Base-by-base conservation (phyloP, 2,329 filamentous ascomycete species). In the Paecilomyces niveus region DNA sequence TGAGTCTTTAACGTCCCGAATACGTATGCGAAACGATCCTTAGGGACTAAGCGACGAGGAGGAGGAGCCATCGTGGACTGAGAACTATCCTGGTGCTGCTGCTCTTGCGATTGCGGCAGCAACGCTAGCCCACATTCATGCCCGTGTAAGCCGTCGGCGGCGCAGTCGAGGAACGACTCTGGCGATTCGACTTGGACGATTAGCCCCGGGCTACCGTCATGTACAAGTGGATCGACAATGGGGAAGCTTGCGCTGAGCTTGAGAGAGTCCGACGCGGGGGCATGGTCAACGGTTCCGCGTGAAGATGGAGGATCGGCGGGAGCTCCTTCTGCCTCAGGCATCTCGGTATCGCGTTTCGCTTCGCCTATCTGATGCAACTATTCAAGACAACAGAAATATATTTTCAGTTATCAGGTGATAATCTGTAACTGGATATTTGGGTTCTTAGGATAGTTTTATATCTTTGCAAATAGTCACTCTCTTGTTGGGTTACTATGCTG, bases 1-100 rank as follows among this genome's bases (percentile, higher is more conserved):
- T 89, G 86, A 22, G 86, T 88, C 71, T 89, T 89, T 52, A 89
- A 80, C 32, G 80, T 81, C 22, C 81, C 79, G 72, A 95, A 91
- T 61, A 87, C 81, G 39, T 76, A 72, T 2, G 86, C 78, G 68
- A 95, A 90, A 57, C 83, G 81, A 55, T 90, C 85, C 70, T 90
- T 91, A 24, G 85, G 70, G 31, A 80, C 71, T 51, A 74, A 68
- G 24, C 74, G 74, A 49, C 76, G 74, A 54, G 73, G 68, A 55
- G 70, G 71, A 50, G 72, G 65, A n/a, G 69, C 73, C 76, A 78
- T 78, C 29, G 54, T 57, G 59, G 55, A 56, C 55, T 63, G 54
- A 53, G 62, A 5, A 53, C 31, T 21, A 31, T 54, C 24, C 53
- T 52, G 60, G 54, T 59, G 57, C 60, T 61, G 54, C 56, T 57